Evolutionary conservation across 2,329 filamentous ascomycete genomes (phyloP), one percentile per base, ranked within the genome.

Genomic region (Diaporthe batatas): DNA sequence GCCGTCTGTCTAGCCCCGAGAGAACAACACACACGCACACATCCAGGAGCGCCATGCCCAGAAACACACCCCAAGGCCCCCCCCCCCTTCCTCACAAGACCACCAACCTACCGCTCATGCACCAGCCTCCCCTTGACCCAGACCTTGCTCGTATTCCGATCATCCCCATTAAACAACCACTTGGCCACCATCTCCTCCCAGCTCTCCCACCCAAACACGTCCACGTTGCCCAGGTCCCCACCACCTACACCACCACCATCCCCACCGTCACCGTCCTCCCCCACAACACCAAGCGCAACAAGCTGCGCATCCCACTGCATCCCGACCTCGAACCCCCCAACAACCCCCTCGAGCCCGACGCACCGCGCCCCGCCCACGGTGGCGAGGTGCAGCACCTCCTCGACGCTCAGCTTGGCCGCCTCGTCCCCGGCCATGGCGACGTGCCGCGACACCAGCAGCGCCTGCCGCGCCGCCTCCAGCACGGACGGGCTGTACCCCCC

Each of bases 81-180:
- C 3, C 29, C 29, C 5, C 29, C 5, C 29, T 29, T 5, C 29
- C 29, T 29, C 29, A 18, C 14, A 42, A 42, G 2, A 18, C 12
- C 39, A 14, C 39, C 14, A 72, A 74, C 77, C 69, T 47, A 70
- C 77, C 84, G 82, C 80, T 87, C 81, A 84, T 98, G 94, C 62
- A 98, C 96, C 81, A 97, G 82, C 75, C 91, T 84, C 3, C 96
- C 96, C 80, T 88, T 91, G 1, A 98, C 95, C 96, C 96, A 99
- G 6, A 99, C 96, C 77, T 88, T 91, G 77, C 88, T 88, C 3
- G 95, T 96, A 81, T 98, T 98, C 77, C 96, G 87, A 83, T 98
- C 96, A 84, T 98, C 95, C 0, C 96, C 96, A 76, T 90, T 93
- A 83, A 93, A 99, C 74, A 98, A 86, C 96, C 96, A 99, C 86